A percentile compares a stretch with the other conserved stretches of the same genome.
phyloP scores from a whole-genome alignment of 2,329 filamentous ascomycete species.

The Pseudogymnoascus sp. region DNA sequence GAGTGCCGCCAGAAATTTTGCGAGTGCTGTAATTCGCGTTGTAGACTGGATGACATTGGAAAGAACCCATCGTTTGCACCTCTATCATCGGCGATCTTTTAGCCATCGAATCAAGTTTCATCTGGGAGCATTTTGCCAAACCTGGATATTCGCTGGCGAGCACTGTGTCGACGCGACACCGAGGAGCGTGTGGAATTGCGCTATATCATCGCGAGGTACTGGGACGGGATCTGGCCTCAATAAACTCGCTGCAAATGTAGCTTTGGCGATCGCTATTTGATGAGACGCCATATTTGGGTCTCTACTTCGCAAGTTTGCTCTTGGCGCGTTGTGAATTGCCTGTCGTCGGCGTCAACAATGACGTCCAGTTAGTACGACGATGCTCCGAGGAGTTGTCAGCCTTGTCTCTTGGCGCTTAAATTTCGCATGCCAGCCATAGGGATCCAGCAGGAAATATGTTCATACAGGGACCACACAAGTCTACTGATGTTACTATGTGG shows the following conservation, averaged over 20 bases:
- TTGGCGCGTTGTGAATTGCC: not conserved
- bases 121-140: constrained; percentile 45
- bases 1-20: constrained; percentile 63
- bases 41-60: constrained; percentile 62
- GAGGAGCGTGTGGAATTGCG: constrained; percentile 60
- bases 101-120: constrained; percentile 29
- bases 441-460: not conserved
- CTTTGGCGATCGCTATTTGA: constrained; percentile 70
- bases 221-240: constrained; percentile 67
- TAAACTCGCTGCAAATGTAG: constrained; percentile 66
- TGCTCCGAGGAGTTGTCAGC: constrained; percentile 1
- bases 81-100: constrained; percentile 49
- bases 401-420: not conserved
- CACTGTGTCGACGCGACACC: constrained; percentile 61
- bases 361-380: not conserved
- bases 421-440: not conserved
- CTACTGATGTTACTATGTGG: not conserved
- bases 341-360: not conserved
- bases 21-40: constrained; percentile 58
- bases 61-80: constrained; percentile 81
- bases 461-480: not conserved
- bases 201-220: constrained; percentile 61
- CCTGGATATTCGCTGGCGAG: constrained; percentile 78
- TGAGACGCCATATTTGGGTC: constrained; percentile 53
- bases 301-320: not conserved